A percentile compares a stretch with the other conserved stretches of the same genome.
Evolutionary conservation across 345 rosid species (phyloP).

Genomic region (Euclidium syriacum): DNA sequence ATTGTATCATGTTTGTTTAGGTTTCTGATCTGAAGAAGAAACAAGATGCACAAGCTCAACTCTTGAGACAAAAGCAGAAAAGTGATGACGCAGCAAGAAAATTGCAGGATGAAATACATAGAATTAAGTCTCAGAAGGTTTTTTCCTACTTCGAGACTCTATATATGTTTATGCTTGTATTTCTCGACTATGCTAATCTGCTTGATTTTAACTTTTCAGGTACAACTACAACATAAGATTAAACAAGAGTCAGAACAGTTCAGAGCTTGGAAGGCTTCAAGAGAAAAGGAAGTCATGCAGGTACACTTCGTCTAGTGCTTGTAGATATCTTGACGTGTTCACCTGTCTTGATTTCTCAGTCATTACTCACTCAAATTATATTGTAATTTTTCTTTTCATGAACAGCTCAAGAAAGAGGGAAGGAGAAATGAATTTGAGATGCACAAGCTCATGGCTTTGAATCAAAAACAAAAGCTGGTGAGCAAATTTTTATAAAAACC

Average conservation of each 20-base stretch:
- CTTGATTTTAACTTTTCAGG: constrained; percentile 36
- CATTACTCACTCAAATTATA: background rate
- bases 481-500: constrained; percentile 16
- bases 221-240: constrained; percentile 85
- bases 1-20: constrained; percentile 31
- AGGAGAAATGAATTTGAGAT: constrained; percentile 94
- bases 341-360: too few species aligned
- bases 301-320: too few species aligned
- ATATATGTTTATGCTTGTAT: background rate
- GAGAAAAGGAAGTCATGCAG: constrained; percentile 99
- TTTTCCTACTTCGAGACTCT: background rate
- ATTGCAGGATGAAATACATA: constrained; percentile 87
- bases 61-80: constrained; percentile 92
- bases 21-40: constrained; percentile 86
- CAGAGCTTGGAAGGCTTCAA: constrained; percentile 80
- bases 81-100: constrained; percentile 85
- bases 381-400: background rate
- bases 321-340: too few species aligned
- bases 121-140: constrained; percentile 84
- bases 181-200: background rate
- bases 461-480: constrained; percentile 97
- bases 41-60: constrained; percentile 95
- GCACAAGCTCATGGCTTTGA: constrained; percentile 92
- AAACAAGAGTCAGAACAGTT: constrained; percentile 93
- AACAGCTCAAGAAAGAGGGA: constrained; percentile 96